A percentile compares a stretch with the other conserved stretches of the same genome.
phyloP scores from a whole-genome alignment of 768 basidiomycete species.

The Daedalea quercina region DNA sequence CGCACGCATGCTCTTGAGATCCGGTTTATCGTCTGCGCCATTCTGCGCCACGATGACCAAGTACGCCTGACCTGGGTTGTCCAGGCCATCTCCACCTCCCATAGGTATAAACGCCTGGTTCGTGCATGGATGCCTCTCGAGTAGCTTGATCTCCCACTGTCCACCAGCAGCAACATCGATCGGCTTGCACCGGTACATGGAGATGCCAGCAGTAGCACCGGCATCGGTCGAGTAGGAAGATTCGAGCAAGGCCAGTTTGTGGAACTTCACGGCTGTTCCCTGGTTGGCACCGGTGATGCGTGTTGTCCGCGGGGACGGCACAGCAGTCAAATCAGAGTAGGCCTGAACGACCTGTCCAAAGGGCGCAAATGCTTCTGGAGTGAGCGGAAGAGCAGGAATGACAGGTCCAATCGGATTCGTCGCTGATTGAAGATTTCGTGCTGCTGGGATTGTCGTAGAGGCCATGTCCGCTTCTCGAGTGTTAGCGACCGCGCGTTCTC shows the following conservation, averaged over 20 bases:
- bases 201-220: slow-evolving; percentile 62
- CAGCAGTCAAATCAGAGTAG: slow-evolving; percentile 59
- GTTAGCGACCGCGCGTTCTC: slow-evolving; percentile 1
- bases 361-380: slow-evolving; percentile 78
- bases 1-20: slow-evolving; percentile 66
- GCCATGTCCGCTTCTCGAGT: slow-evolving; percentile 5
- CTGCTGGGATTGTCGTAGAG: not conserved
- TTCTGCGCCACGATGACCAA: slow-evolving; percentile 85
- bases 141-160: slow-evolving; percentile 52
- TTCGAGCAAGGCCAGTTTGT: slow-evolving; percentile 73
- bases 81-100: slow-evolving; percentile 51
- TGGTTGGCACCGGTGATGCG: slow-evolving; percentile 81
- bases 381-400: slow-evolving; percentile 63
- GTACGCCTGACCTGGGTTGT: slow-evolving; percentile 49
- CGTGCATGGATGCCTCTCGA: slow-evolving; percentile 87
- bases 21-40: slow-evolving; percentile 69
- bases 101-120: slow-evolving; percentile 95
- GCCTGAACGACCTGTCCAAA: slow-evolving; percentile 93
- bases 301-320: slow-evolving; percentile 52
- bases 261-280: slow-evolving; percentile 89
- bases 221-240: slow-evolving; percentile 55
- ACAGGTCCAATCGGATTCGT: not conserved
- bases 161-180: slow-evolving; percentile 40
- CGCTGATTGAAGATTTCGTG: not conserved
- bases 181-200: slow-evolving; percentile 78